Evolutionary conservation across 2,329 filamentous ascomycete species (phyloP), one percentile per base, ranked within the genome.

Genomic region (Cylindrodendrum hubeiense): DNA sequence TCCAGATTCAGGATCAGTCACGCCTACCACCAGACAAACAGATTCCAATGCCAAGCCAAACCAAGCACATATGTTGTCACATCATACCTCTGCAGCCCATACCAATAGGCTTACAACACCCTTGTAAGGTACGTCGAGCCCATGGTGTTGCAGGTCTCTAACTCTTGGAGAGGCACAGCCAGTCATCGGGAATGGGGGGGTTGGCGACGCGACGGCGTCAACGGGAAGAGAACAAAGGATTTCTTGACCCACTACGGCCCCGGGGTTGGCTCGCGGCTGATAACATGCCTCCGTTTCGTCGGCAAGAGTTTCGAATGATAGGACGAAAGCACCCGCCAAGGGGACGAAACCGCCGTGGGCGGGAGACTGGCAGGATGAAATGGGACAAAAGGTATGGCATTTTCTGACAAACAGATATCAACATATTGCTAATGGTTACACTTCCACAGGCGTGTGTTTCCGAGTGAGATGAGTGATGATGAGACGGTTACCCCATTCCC

Each of bases 331-430:
- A 33, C 30, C 41, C 15, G 21, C 30, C 26, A 39, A 52, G 49
- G 47, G 26, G 37, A 41, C 33, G 34, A 24, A 46, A 50, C 19
- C 43, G 63, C 39, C 60, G 63, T 62, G 68, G 62, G 15, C 69
- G 66, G 7, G 68, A 69, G 26, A 22, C 33, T 21, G 22, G 9
- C 10, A 66, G 66, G 30, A 54, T 22, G 21, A 30, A 50, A 5
- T 67, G 65, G 65, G 58, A 71, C 17, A 50, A 10, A 17, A 54
- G 47, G 68, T 71, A 24, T 58, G 63, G 37, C 3, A 24, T 13
- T 15, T 4, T 17, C 7, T 12, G 21, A 39, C 12, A 33, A 13
- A 5, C n/a, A 28, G 10, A 4, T 34, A 12, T 54, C 9, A 17
- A 19, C 2, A 13, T n/a, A 26, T n/a, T 43, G 24, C 63, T 63